Percentiles rank a stretch among this genome's conserved stretches.
Evolutionary conservation across 176 grass and related monocot genomes (phyloP).

Genomic region (Saccharum officinarum): DNA sequence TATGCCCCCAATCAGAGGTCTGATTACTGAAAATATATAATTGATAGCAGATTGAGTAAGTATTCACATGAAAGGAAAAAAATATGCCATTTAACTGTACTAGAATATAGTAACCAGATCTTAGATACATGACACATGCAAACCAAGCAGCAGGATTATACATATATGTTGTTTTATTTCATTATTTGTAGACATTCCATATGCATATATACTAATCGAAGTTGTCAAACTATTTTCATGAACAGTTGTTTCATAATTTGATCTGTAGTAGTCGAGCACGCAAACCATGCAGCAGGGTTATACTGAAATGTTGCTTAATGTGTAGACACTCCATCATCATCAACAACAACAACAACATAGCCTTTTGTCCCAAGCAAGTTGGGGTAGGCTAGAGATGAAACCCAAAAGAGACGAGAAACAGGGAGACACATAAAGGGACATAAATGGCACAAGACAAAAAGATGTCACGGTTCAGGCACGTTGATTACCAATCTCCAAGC

Average conservation of each 20-base stretch:
- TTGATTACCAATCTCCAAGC: too few relatives aligned
- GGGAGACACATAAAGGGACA: too few relatives aligned
- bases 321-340: neutral
- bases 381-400: too few relatives aligned
- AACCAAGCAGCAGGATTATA: neutral
- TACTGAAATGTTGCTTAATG: neutral
- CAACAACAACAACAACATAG: too few relatives aligned
- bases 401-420: too few relatives aligned
- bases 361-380: too few relatives aligned
- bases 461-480: too few relatives aligned
- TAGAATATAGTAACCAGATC: neutral
- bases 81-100: neutral
- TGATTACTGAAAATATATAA: slow-evolving; percentile 1
- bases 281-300: neutral
- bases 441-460: too few relatives aligned
- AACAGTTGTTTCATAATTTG: neutral
- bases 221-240: neutral
- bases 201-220: neutral
- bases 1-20: neutral
- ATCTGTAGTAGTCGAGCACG: neutral
- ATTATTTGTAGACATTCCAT: neutral
- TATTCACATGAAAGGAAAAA: slow-evolving; percentile 14
- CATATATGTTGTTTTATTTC: neutral
- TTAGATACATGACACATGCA: neutral
- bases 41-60: neutral